Evolutionary conservation across 108 stramenopile genomes (phyloP).

Genomic region (Cyclotella kingstonii): DNA sequence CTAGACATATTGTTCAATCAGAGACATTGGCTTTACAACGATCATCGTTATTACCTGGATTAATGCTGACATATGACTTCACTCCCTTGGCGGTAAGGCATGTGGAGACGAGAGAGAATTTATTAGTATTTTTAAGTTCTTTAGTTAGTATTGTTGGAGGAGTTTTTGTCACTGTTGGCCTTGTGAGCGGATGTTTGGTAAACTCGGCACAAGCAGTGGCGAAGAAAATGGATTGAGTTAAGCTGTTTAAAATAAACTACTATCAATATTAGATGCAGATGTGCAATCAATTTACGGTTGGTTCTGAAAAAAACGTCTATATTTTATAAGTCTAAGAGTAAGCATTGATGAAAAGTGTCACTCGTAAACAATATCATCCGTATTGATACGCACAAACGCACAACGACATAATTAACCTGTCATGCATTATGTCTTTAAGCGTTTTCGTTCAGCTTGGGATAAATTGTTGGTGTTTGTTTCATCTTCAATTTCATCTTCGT

Average conservation of each 20-base stretch:
- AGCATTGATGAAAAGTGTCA: too few relatives aligned
- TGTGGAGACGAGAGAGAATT: constrained; percentile 63
- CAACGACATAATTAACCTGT: too few relatives aligned
- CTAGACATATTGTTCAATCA: constrained; percentile 67
- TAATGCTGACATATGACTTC: constrained; percentile 73
- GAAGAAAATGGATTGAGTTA: constrained; percentile 80
- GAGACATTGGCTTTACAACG: constrained; percentile 59
- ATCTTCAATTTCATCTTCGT: constrained; percentile 38
- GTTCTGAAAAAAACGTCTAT: too few relatives aligned
- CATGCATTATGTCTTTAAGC: background rate
- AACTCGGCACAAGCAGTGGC: constrained; percentile 74
- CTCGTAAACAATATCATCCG: too few relatives aligned
- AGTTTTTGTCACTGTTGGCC: constrained; percentile 82
- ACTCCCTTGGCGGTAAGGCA: constrained; percentile 78
- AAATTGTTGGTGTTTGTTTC: background rate
- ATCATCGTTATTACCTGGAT: constrained; percentile 61
- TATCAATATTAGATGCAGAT: background rate
- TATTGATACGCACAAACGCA: too few relatives aligned
- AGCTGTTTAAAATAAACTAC: background rate
- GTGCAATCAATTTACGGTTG: too few relatives aligned
- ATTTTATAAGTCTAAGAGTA: too few relatives aligned
- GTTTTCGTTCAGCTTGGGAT: background rate
- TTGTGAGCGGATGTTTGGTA: constrained; percentile 70
- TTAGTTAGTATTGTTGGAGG: constrained; percentile 83
- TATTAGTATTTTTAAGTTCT: constrained; percentile 74